phyloP scores from a whole-genome alignment of 345 rosid genomes.

The Hibiscus mutabilis region DNA sequence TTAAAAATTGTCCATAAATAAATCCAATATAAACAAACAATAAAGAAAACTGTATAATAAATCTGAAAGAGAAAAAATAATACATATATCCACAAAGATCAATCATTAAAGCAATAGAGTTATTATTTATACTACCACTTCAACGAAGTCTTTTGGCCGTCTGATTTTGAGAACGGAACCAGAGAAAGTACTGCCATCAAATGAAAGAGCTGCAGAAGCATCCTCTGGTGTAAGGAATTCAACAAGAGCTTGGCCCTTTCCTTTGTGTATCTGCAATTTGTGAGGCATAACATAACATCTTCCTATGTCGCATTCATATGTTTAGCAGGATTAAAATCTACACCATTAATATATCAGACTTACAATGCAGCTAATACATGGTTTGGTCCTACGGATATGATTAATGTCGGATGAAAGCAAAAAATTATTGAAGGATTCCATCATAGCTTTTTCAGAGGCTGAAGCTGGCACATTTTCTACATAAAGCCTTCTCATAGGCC shows the following conservation, averaged over 20 bases:
- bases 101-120: conserved; percentile 17
- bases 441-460: conserved; percentile 70
- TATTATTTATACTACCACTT: conserved; percentile 63
- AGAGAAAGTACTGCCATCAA: conserved; percentile 58
- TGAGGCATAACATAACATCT: conserved; percentile 12
- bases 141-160: conserved; percentile 81
- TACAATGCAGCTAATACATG: conserved; percentile 91
- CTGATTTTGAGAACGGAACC: conserved; percentile 67
- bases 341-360: conserved; percentile 27
- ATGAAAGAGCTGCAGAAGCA: conserved; percentile 84
- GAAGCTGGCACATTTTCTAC: conserved; percentile 75
- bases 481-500: conserved; percentile 84
- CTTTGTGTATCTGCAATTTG: conserved; percentile 63
- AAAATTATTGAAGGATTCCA: conserved; percentile 53
- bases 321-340: conserved; percentile 14
- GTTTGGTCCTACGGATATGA: conserved; percentile 58
- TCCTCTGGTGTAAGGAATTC: conserved; percentile 96
- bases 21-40: conserved; percentile 1
- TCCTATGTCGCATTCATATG: conserved; percentile 11
- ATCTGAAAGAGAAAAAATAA: not conserved
- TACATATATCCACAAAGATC: not conserved
- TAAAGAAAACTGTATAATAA: not conserved
- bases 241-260: conserved; percentile 74
- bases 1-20: not conserved
- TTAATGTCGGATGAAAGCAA: conserved; percentile 63